Base-by-base conservation (phyloP, 176 grass and related monocot species). In the Musa schizocarpa region DNA sequence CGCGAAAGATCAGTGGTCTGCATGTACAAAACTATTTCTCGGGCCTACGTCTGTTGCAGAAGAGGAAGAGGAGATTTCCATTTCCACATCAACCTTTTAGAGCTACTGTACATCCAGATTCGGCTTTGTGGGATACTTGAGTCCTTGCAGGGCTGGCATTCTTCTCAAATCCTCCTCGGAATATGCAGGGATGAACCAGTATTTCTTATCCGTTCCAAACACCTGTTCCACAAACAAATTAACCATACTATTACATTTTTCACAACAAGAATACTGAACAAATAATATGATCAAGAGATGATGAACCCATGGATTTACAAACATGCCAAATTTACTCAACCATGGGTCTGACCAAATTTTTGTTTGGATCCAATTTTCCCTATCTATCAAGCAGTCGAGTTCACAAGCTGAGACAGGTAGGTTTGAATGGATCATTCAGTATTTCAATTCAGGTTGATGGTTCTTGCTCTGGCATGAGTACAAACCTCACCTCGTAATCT, bases 81-180 rank as follows among this genome's bases (percentile, higher is more conserved):
- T 9, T n/a, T 50, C 19, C 8, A 50, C 68, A 50, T 69, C 66
- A 29, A 67, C 12, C 4, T 13, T 68, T 34, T 68, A 8, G 26
- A 68, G 3, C 65, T 68, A 70, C 48, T 96, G 72, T 43, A 50
- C 73, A 53, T 53, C 76, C 11, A 86, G 69, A 89, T 98, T 90
- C 52, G 86, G 51, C 55, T 91, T 93, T 11, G 86, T 79, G 76
- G 94, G 90, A 76, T 98, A 98, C 52, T 98, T 88, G 65, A 98
- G 88, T 58, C 90, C 90, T 63, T 91, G 88, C 50, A 98, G 77
- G 74, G 82, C 88, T 19, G 88, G 82, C 61, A 89, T 87, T 85
- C 88, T 93, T 91, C 88, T 88, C 48, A 98, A 51, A 78, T 98
- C 94, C 59, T 98, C 94, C 53, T 93, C 94, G 76, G 94, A 91